Evolutionary conservation across 108 stramenopile species (phyloP), one percentile per base, ranked within the genome.

Genomic region (Discostella stelligeroides): DNA sequence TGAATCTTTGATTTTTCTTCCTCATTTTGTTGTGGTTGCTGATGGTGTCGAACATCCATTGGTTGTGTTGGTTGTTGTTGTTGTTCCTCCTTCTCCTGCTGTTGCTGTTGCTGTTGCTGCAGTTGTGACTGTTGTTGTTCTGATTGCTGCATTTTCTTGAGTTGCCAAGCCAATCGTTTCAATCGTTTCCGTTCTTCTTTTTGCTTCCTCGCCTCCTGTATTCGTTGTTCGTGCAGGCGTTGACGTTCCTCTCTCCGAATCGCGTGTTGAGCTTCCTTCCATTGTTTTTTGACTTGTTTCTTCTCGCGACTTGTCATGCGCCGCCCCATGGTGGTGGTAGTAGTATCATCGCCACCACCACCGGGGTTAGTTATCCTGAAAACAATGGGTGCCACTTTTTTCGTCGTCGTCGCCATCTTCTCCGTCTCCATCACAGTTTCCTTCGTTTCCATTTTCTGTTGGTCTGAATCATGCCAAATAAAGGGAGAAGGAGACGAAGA

Each of bases 281-380:
- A 18, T 73, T 84, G 49, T 29, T 62, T 38, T 43, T 85, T 88
- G 13, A 72, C 21, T n/a, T 75, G 60, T 68, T 82, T 88, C 73
- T 91, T 94, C 68, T 94, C 90, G 62, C 79, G 64, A n/a, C 57
- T 79, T 8, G 86, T 89, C 92, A 90, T 90, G 37, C 92, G 85
- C 43, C 87, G 84, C 43, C 84, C 87, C n/a, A n/a, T n/a, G 18
- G 55, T 70, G 20, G 89, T 89, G 69, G 65, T 59, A 29, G 82
- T 34, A 34, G 5, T 34, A 6, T 34, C 34, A 6, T 34, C 75
- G 13, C 83, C 73, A 6, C 6, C 34, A 6, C 6, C 75, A 9
- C 83, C 73, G 13, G 76, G 66, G 47, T 85, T 78, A 0, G 60
- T 81, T 1, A 93, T 62, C 67, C 76, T 82, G 72, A 67, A 92